phyloP scores from a whole-genome alignment of 2,329 filamentous ascomycete species.

The Diaporthe ilicicola region DNA sequence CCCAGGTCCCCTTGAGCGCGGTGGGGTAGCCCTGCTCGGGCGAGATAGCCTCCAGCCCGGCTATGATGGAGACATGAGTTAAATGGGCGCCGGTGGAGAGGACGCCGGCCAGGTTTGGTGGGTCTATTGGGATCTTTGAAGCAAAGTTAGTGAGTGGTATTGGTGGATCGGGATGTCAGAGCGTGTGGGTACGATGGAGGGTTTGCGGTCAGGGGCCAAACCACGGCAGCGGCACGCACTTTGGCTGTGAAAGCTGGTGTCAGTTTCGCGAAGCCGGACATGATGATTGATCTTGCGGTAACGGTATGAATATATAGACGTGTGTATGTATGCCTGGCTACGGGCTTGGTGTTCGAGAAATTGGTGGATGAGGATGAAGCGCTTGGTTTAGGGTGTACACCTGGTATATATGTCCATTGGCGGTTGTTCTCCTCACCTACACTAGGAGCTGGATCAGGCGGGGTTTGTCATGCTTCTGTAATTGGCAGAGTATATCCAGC shows the following conservation, averaged over 20 bases:
- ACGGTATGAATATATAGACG: not conserved
- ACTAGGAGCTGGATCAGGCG: not conserved
- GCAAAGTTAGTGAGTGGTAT: not conserved
- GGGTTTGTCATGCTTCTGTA: constrained; percentile 17
- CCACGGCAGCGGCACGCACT: constrained; percentile 35
- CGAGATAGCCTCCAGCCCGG: constrained; percentile 40
- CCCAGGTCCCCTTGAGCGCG: constrained; percentile 47
- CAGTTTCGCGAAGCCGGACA: constrained; percentile 49
- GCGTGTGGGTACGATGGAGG: not conserved
- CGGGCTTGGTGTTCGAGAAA: not conserved
- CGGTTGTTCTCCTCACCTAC: not conserved
- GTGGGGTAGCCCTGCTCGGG: constrained; percentile 49
- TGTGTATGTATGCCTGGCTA: not conserved
- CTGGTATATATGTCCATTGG: not conserved
- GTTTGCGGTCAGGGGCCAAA: not conserved
- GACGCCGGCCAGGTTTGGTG: constrained; percentile 42
- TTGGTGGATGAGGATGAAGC: too few species aligned
- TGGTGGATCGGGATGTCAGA: not conserved
- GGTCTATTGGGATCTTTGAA: constrained; percentile 39
- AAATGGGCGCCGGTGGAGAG: constrained; percentile 41
- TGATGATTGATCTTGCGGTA: constrained; percentile 32
- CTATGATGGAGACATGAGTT: constrained; percentile 41
- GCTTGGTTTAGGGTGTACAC: not conserved
- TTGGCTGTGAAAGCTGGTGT: constrained; percentile 51
- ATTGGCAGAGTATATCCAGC: not conserved